phyloP scores from a whole-genome alignment of 2,329 filamentous ascomycete species.

The Pestalotiopsis fici region DNA sequence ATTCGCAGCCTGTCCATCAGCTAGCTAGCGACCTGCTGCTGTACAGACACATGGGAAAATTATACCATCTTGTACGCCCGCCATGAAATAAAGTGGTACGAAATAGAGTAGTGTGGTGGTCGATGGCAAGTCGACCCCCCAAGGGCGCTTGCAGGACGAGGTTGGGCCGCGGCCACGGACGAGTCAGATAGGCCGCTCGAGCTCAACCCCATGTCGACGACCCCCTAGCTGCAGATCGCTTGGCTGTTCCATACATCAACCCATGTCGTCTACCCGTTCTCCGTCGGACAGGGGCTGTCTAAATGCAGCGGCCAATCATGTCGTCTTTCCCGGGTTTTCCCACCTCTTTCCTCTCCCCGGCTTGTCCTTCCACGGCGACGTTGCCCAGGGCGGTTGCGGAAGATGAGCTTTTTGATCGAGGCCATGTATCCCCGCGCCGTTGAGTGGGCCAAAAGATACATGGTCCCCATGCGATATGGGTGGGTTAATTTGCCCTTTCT shows the following conservation, averaged over 20 bases:
- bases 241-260: conserved; percentile 22
- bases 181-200: conserved; percentile 17
- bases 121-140: conserved; percentile 21
- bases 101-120: conserved; percentile 20
- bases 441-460: neutral
- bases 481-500: neutral
- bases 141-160: conserved; percentile 27
- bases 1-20: neutral
- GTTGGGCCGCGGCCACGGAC: conserved; percentile 9
- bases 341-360: conserved; percentile 1
- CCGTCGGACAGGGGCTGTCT: conserved; percentile 6
- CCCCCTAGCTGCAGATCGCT: conserved; percentile 31
- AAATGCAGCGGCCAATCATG: conserved; percentile 8
- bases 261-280: conserved; percentile 18
- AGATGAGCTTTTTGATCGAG: neutral
- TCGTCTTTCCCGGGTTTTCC: conserved; percentile 2
- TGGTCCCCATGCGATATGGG: neutral
- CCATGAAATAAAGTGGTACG: too few relatives aligned
- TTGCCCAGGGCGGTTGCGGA: conserved; percentile 14
- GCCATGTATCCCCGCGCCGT: neutral
- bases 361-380: conserved; percentile 6
- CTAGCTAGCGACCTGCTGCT: conserved; percentile 1
- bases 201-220: conserved; percentile 20
- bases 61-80: neutral
- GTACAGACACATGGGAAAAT: conserved; percentile 14